Percentiles rank a stretch among this genome's conserved stretches.
These are phyloP conservation scores for Prunus padus DNA, from an alignment of 306 rosid genomes.

Conservation along the genomic window DNA sequence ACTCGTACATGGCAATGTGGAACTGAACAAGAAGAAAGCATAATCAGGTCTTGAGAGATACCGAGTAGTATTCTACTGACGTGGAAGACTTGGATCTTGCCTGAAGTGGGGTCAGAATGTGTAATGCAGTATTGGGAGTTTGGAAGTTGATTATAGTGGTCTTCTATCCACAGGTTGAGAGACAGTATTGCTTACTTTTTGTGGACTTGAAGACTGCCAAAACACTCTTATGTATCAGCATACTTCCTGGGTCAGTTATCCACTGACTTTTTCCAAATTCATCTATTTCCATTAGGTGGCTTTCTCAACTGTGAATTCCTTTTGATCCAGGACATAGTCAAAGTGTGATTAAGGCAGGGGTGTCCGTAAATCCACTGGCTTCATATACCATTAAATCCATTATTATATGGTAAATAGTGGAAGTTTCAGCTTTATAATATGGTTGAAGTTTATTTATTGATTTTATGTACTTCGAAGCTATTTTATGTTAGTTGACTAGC, in stretches of 20 bases:
- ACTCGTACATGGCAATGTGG: background rate
- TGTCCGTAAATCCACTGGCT: slow-evolving; percentile 14
- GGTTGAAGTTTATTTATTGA: background rate
- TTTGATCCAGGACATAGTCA: slow-evolving; percentile 24
- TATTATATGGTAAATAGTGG: slow-evolving; percentile 16
- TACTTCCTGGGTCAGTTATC: slow-evolving; percentile 16
- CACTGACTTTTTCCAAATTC: slow-evolving; percentile 2
- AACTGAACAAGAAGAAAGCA: slow-evolving; percentile 11
- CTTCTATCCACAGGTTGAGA: slow-evolving; percentile 21
- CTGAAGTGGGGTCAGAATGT: slow-evolving; percentile 9
- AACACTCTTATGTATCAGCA: slow-evolving; percentile 12
- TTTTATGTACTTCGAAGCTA: background rate
- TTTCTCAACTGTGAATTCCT: slow-evolving; percentile 18
- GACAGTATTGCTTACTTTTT: slow-evolving; percentile 6
- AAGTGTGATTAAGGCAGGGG: slow-evolving; percentile 19
- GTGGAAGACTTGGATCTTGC: slow-evolving; percentile 19
- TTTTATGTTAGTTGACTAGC: background rate
- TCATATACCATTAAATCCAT: slow-evolving; percentile 8
- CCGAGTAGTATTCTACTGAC: slow-evolving; percentile 2
- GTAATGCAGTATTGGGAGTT: background rate
- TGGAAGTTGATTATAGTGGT: slow-evolving; percentile 19
- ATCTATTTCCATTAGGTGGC: slow-evolving; percentile 10
- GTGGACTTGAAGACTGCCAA: slow-evolving; percentile 20
- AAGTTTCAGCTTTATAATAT: slow-evolving; percentile 14
- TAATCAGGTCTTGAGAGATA: background rate